These are phyloP conservation scores for Mayamaea pseudoterrestris DNA, from an alignment of 108 stramenopile species.

Conservation along the genomic window DNA sequence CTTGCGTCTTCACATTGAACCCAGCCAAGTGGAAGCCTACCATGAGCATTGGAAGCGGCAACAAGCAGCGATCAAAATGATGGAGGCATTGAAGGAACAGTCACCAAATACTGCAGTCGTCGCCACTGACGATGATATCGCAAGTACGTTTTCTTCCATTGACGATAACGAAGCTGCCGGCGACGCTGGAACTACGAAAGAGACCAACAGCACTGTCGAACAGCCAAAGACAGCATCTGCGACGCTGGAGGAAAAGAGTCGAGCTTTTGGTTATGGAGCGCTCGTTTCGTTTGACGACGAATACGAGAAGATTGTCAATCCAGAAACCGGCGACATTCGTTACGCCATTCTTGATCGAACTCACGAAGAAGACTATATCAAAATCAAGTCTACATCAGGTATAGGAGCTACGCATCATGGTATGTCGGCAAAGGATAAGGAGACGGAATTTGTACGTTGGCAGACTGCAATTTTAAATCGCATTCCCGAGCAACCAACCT, in stretches of 20 bases:
- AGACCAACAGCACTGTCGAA: no score
- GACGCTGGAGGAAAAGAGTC: background rate
- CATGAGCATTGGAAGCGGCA: constrained; percentile 15
- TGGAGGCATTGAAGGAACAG: background rate
- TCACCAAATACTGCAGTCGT: constrained; percentile 2
- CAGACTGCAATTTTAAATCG: constrained; percentile 29
- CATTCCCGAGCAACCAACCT: constrained; percentile 62
- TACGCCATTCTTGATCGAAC: constrained; percentile 11
- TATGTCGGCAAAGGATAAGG: constrained; percentile 25
- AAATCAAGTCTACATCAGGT: constrained; percentile 15
- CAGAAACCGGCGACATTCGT: constrained; percentile 5
- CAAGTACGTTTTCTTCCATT: no score
- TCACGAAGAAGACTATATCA: constrained; percentile 10
- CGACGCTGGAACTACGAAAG: no score
- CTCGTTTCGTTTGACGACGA: constrained; percentile 20
- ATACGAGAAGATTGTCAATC: constrained; percentile 22
- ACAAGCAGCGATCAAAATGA: background rate
- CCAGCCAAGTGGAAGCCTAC: constrained; percentile 9
- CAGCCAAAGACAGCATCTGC: background rate
- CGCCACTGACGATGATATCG: no score
- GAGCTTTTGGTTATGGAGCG: constrained; percentile 1
- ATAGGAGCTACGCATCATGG: constrained; percentile 19
- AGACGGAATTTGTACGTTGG: constrained; percentile 53
- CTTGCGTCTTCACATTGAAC: constrained; percentile 24
- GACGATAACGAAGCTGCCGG: no score